Conservation (phyloP, 768 basidiomycete genomes). For the Calocybe gangraenosa region DNA sequence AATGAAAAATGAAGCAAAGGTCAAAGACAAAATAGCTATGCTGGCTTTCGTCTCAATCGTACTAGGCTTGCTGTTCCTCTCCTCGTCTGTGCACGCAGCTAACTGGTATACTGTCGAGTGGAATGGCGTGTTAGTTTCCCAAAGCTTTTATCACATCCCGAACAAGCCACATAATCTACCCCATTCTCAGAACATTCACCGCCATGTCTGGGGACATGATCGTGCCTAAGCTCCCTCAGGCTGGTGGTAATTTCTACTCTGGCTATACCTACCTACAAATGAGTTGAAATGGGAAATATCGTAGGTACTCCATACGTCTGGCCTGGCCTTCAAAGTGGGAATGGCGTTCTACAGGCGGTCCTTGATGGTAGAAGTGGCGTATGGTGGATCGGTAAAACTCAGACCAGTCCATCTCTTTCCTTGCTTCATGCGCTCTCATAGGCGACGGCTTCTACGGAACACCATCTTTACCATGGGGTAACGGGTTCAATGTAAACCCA, state of each 20-base stretch:
- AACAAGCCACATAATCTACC: too few relatives aligned
- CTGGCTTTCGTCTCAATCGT: neutral
- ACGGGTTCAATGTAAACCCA: slow-evolving; percentile 24
- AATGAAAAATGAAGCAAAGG: neutral
- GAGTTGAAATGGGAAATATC: neutral
- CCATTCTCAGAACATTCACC: slow-evolving; percentile 15
- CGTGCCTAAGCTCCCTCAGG: slow-evolving; percentile 19
- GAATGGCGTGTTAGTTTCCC: slow-evolving; percentile 18
- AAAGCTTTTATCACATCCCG: too few relatives aligned
- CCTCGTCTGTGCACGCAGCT: slow-evolving; percentile 14
- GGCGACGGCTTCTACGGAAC: slow-evolving; percentile 25
- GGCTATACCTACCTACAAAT: neutral
- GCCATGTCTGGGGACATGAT: slow-evolving; percentile 24
- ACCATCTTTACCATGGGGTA: slow-evolving; percentile 24
- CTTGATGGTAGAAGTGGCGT: slow-evolving; percentile 23
- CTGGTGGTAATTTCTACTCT: slow-evolving; percentile 13
- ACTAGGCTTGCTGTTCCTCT: slow-evolving; percentile 7
- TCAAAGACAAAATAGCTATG: neutral
- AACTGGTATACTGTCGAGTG: slow-evolving; percentile 26
- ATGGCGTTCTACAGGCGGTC: slow-evolving; percentile 24
- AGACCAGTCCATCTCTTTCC: neutral
- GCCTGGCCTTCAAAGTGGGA: slow-evolving; percentile 23
- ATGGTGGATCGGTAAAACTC: slow-evolving; percentile 24
- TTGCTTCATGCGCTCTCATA: neutral
- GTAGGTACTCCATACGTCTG: slow-evolving; percentile 24